Evolutionary conservation across 257 asterid species (phyloP).

Genomic region (Plectranthus barbatus): DNA sequence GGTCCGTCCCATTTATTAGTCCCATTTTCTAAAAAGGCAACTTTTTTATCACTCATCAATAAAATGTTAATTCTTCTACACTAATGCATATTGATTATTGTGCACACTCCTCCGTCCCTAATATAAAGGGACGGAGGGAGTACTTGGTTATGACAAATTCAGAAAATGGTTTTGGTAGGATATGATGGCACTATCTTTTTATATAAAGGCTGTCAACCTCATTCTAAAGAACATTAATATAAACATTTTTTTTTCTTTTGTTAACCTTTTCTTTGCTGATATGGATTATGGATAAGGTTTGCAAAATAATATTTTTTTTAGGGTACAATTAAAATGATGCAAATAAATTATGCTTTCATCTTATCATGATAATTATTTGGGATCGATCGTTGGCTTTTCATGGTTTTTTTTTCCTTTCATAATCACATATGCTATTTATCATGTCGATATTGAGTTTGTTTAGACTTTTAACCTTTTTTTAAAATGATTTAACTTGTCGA

Average conservation of each 20-base stretch:
- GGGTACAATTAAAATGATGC: not conserved
- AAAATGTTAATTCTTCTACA: no score
- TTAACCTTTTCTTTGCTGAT: not conserved
- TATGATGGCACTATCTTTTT: slow-evolving; percentile 8
- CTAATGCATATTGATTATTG: no score
- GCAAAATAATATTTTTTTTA: not conserved
- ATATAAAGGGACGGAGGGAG: no score
- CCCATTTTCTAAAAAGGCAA: no score
- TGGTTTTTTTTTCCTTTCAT: not conserved
- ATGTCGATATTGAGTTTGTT: not conserved
- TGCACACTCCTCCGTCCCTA: no score
- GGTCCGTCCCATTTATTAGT: no score
- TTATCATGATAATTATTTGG: slow-evolving; percentile 4
- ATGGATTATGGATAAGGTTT: slow-evolving; percentile 23
- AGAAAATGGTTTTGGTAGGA: not conserved
- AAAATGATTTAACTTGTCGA: slow-evolving; percentile 2
- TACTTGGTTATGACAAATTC: not conserved
- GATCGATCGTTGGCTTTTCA: not conserved
- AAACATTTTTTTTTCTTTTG: not conserved
- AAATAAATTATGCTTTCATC: not conserved
- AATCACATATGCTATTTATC: not conserved
- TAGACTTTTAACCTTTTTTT: not conserved
- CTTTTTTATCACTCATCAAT: no score
- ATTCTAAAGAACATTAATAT: not conserved
- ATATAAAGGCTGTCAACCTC: not conserved